phyloP scores from a whole-genome alignment of 73 alveolate genomes.

The Paramecium octaurelia region DNA sequence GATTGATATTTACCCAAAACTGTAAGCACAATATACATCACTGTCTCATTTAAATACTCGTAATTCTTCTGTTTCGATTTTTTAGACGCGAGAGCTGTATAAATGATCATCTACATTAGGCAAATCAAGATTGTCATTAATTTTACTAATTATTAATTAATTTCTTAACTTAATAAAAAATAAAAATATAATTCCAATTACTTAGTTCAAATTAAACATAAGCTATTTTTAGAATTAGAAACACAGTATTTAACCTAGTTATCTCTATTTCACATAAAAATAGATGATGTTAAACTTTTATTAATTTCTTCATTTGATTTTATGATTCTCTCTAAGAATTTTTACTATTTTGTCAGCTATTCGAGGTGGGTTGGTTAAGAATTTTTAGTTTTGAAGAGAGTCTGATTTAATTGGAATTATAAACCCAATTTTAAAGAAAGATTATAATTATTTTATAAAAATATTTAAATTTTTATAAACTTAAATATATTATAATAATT shows the following conservation, averaged over 20 bases:
- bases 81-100: background rate
- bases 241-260: background rate
- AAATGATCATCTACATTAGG: background rate
- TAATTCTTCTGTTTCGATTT: background rate
- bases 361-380: no score
- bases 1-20: background rate
- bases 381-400: background rate
- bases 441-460: background rate
- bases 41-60: background rate
- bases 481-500: background rate
- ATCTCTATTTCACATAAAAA: background rate
- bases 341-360: background rate
- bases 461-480: background rate
- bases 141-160: background rate
- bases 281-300: background rate
- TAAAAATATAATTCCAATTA: background rate
- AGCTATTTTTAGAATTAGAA: background rate
- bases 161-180: background rate
- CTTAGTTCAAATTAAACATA: background rate
- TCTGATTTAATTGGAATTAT: background rate
- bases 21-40: background rate
- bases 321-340: background rate
- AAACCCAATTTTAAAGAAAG: background rate
- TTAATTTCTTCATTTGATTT: background rate
- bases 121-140: background rate